phyloP scores from a whole-genome alignment of 2,329 filamentous ascomycete genomes.

The Didymosphaeria variabile region DNA sequence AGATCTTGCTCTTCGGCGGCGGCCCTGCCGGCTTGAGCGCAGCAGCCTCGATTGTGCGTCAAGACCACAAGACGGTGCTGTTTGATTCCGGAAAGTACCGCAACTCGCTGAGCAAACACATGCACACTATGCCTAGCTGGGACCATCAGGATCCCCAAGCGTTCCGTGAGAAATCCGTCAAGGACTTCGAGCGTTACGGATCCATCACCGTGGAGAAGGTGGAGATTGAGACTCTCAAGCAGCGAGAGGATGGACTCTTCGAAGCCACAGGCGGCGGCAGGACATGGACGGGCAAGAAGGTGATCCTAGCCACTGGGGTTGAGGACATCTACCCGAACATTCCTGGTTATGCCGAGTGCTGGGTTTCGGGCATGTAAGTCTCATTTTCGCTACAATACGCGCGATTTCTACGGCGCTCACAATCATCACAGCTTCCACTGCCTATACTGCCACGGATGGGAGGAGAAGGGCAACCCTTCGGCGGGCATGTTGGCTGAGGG shows the following conservation, averaged over 20 bases:
- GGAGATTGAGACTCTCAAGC: slow-evolving; percentile 25
- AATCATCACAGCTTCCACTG: slow-evolving; percentile 14
- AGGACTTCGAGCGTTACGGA: slow-evolving; percentile 37
- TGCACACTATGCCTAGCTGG: slow-evolving; percentile 54
- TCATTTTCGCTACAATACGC: background rate
- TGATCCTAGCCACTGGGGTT: slow-evolving; percentile 64
- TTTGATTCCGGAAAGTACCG: slow-evolving; percentile 52
- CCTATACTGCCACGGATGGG: slow-evolving; percentile 16
- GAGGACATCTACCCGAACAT: slow-evolving; percentile 60
- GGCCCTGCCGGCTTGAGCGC: slow-evolving; percentile 54
- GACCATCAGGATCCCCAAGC: slow-evolving; percentile 46
- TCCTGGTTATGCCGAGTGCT: slow-evolving; percentile 49
- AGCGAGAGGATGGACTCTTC: slow-evolving; percentile 37
- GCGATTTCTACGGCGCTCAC: background rate
- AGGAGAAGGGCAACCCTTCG: slow-evolving; percentile 1
- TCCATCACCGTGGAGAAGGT: slow-evolving; percentile 34
- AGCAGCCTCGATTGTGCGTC: slow-evolving; percentile 47
- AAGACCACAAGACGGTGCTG: slow-evolving; percentile 48
- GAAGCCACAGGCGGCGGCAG: slow-evolving; percentile 51
- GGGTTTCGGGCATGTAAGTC: slow-evolving; percentile 15
- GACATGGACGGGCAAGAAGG: slow-evolving; percentile 58
- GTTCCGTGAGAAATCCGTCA: slow-evolving; percentile 37
- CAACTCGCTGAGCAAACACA: slow-evolving; percentile 47
- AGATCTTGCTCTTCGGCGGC: slow-evolving; percentile 40
- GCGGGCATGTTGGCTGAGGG: background rate